Evolutionary conservation across 2,329 filamentous ascomycete genomes (phyloP).

Genomic region (Amesomyces nigricolor): DNA sequence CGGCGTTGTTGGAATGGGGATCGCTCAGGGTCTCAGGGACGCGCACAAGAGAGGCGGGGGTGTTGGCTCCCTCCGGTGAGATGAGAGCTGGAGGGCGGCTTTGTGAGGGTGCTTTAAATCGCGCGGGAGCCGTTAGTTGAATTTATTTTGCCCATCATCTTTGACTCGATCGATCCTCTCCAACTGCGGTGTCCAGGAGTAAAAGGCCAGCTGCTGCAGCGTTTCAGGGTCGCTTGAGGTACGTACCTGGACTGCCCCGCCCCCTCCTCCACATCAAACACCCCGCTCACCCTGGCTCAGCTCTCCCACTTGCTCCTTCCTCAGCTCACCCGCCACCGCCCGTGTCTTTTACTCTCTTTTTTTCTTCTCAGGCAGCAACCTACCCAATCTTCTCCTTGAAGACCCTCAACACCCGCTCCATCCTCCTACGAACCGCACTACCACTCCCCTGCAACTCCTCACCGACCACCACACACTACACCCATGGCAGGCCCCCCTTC

Average conservation of each 20-base stretch:
- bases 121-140: too few relatives aligned
- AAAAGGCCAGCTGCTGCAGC: neutral
- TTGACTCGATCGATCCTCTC: too few relatives aligned
- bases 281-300: neutral
- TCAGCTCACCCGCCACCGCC: neutral
- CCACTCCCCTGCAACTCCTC: neutral
- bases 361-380: neutral
- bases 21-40: neutral
- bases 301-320: neutral
- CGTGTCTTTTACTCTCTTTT: neutral
- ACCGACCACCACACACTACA: neutral
- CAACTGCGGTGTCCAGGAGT: too few relatives aligned
- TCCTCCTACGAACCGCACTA: neutral
- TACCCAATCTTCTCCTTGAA: neutral
- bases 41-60: neutral
- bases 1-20: neutral
- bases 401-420: neutral
- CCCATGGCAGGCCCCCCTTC: slow-evolving; percentile 53
- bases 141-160: too few relatives aligned
- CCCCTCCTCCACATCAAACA: slow-evolving; percentile 5
- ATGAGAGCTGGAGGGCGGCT: neutral
- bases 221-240: neutral
- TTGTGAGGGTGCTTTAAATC: too few relatives aligned
- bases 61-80: neutral
- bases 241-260: neutral